Conservation (phyloP, 164 flowering plant genomes). For the Protea cynaroides region DNA sequence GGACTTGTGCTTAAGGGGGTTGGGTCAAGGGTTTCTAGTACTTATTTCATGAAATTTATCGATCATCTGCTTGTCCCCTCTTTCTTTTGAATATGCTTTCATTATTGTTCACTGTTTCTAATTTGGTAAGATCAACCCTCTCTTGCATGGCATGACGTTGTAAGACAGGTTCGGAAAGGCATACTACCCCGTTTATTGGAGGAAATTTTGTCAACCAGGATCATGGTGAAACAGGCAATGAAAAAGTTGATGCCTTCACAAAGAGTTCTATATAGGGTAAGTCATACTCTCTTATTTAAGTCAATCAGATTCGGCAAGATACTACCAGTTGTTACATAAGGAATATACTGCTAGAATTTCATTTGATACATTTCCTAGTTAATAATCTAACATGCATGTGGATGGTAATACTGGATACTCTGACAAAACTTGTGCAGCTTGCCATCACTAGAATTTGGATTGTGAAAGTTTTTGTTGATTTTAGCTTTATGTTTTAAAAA, state of each 20-base stretch:
- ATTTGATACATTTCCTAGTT: neutral
- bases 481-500: neutral
- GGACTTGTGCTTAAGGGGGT: no score
- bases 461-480: neutral
- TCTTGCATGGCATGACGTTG: neutral
- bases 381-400: neutral
- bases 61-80: neutral
- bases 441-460: neutral
- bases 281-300: neutral
- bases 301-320: neutral
- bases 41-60: no score
- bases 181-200: conserved; percentile 88
- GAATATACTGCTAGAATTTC: neutral
- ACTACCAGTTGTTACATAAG: neutral
- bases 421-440: neutral
- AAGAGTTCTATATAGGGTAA: conserved; percentile 66
- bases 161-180: conserved; percentile 67
- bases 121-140: neutral
- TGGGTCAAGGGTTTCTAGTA: no score
- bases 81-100: neutral
- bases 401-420: neutral
- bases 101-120: neutral
- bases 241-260: conserved; percentile 70
- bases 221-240: conserved; percentile 94
- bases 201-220: conserved; percentile 87